Evolutionary conservation across 352 stramenopile genomes (phyloP).

Genomic region (Phytophthora cajani): DNA sequence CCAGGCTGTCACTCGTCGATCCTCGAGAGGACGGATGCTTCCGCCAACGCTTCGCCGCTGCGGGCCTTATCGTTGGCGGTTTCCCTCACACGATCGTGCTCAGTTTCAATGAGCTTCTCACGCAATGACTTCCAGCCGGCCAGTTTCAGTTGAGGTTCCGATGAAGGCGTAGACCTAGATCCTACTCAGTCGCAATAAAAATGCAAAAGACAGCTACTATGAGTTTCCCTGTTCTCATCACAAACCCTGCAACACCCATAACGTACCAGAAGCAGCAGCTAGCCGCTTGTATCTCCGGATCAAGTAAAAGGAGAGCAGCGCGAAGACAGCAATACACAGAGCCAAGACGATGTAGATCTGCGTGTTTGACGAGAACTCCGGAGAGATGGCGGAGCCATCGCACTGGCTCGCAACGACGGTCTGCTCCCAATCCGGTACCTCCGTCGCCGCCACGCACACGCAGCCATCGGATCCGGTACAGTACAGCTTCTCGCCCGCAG

Average conservation of each 20-base stretch:
- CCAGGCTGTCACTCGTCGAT: no score
- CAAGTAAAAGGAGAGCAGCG: slow-evolving; percentile 11
- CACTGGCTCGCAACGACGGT: slow-evolving; percentile 36
- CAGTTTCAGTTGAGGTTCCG: slow-evolving; percentile 43
- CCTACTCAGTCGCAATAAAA: slow-evolving; percentile 4
- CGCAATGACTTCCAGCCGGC: slow-evolving; percentile 57
- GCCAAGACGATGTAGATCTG: slow-evolving; percentile 25
- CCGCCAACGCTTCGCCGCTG: slow-evolving; percentile 5
- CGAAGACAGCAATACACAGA: slow-evolving; percentile 7
- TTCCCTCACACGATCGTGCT: slow-evolving; percentile 27
- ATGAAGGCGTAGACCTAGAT: background rate
- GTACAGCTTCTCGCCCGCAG: slow-evolving; percentile 22
- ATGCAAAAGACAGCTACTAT: background rate
- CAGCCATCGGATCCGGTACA: slow-evolving; percentile 46
- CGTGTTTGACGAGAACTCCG: slow-evolving; percentile 24
- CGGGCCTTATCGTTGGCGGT: slow-evolving; percentile 10
- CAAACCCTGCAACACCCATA: no score
- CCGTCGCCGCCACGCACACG: slow-evolving; percentile 43
- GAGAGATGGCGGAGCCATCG: slow-evolving; percentile 10
- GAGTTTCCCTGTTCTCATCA: no score
- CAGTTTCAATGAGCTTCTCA: slow-evolving; percentile 58
- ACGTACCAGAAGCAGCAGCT: slow-evolving; percentile 6
- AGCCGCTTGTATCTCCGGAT: slow-evolving; percentile 15
- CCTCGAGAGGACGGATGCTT: slow-evolving; percentile 7
- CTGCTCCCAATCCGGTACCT: slow-evolving; percentile 32